These are phyloP conservation scores for Monilinia fructicola DNA, from an alignment of 2,329 filamentous ascomycete genomes.

Conservation along the genomic window DNA sequence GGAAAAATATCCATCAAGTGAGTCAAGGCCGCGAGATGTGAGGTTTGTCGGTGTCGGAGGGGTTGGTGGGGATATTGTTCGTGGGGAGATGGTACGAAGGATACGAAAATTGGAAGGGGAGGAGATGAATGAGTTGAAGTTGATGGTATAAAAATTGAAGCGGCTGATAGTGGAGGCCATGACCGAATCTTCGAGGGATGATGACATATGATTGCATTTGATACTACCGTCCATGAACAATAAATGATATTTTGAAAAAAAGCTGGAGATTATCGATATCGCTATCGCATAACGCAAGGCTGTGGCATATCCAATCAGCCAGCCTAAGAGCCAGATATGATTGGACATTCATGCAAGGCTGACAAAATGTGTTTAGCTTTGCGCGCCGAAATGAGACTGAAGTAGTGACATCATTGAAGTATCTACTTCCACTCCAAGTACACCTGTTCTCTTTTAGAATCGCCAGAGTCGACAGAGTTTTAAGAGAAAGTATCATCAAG, in stretches of 20 bases:
- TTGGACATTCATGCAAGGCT: conserved; percentile 9
- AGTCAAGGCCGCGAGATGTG: neutral
- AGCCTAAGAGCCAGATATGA: neutral
- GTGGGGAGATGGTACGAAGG: conserved; percentile 31
- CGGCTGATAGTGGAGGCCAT: neutral
- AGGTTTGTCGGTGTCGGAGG: conserved; percentile 44
- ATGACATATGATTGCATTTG: neutral
- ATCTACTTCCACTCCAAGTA: neutral
- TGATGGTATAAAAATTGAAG: conserved; percentile 26
- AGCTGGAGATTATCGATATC: neutral
- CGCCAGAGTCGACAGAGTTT: neutral
- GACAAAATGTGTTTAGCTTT: neutral
- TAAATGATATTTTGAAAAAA: neutral
- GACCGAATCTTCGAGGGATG: neutral
- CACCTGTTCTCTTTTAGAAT: neutral
- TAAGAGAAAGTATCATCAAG: neutral
- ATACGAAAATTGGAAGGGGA: conserved; percentile 36
- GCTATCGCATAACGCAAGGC: neutral
- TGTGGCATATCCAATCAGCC: neutral
- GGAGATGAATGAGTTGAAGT: conserved; percentile 34
- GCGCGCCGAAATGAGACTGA: conserved; percentile 4
- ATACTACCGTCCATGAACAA: neutral
- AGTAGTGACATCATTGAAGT: conserved; percentile 28
- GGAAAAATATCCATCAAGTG: neutral
- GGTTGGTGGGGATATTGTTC: conserved; percentile 32